Base-by-base conservation (phyloP, 352 stramenopile species). In the Aphanomyces euteiches region DNA sequence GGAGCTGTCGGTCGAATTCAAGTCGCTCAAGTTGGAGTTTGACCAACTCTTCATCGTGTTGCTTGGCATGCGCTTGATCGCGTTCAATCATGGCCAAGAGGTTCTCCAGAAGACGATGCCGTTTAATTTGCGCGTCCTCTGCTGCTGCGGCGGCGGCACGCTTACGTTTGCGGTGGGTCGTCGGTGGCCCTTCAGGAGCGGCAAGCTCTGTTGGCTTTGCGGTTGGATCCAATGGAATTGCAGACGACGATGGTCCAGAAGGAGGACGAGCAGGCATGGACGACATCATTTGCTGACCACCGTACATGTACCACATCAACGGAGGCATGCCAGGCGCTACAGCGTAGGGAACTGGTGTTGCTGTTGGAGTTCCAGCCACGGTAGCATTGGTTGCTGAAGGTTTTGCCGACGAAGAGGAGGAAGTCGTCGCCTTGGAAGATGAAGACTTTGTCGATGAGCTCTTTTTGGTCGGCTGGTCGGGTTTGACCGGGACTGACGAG, bases 271-370 rank as follows among this genome's bases (percentile, higher is more conserved):
- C 54, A 37, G 39, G 10, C 5, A 15, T 37, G 28, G n/a, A 7
- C 17, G 13, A 7, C 12, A 15, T 13, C 43, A 37, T 13, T 41
- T 5, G 54, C 12, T 28, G 34, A 28, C 17, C 43, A 13, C 28
- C 54, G 3, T 28, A 37, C 5, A 61, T 13, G n/a, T 61, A 61
- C 54, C 54, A 61, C 54, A 61, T 61, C 10, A 45, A 61, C 54
- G 54, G 54, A 7, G 54, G 7, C 54, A 61, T 61, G 5, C 21
- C 15, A 6, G 54, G 54, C 28, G 39, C 28, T 10, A 61, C 10
- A 28, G 17, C 12, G 54, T 41, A 61, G 10, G 54, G 54, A 7
- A 61, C 37, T 7, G 54, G 1, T 2, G 50, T 13, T 12, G 15
- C 10, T 58, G 50, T 53, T 38, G n/a, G 8, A 38, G 50, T 10